Base-by-base conservation (phyloP, 345 rosid species). In the Eucalyptus brandiana region DNA sequence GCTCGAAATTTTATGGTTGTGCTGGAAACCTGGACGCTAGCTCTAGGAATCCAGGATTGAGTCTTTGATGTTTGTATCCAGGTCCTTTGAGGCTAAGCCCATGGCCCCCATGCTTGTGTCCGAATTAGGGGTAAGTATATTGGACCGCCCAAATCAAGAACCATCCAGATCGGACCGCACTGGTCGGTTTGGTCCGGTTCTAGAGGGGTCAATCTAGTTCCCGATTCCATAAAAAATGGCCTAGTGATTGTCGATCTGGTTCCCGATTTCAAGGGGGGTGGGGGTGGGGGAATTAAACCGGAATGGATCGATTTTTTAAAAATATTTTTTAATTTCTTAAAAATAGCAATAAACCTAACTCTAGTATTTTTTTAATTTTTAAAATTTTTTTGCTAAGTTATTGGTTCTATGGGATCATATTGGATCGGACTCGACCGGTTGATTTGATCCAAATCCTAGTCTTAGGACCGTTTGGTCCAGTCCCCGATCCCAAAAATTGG, bases 381-480 rank as follows among this genome's bases (percentile, higher is more conserved):
- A 3, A 1, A 1, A 16, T 51, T 19, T 21, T 21, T 53, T 21
- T 21, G 58, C 58, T 53, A 53, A 53, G 58, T 53, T 2, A 21
- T 4, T 7, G 26, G 26, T 53, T 53, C 26, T 2, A 21, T 21
- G 58, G 26, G 58, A 21, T 53, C 10, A 53, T 8, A 53, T 53
- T 7, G 58, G 58, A 53, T 0, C 1, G 0, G 26, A 53, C 11
- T 0, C 2, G 5, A 21, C 0, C 2, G 2, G 5, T 21, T 1
- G 56, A 0, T 53, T 7, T 8, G 10, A 53, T 19, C 1, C 0
- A 5, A 53, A 21, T 53, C 58, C 0, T 53, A 0, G 4, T 53
- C 26, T 3, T 53, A 53, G 11, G 58, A 21, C 11, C 11, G 0
- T 19, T 18, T 18, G 0, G 56, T 53, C 0, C 0, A 1, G 0